Evolutionary conservation across 2,329 filamentous ascomycete genomes (phyloP), one percentile per base, ranked within the genome.

Genomic region (Ceratocystiopsis brevicomis): DNA sequence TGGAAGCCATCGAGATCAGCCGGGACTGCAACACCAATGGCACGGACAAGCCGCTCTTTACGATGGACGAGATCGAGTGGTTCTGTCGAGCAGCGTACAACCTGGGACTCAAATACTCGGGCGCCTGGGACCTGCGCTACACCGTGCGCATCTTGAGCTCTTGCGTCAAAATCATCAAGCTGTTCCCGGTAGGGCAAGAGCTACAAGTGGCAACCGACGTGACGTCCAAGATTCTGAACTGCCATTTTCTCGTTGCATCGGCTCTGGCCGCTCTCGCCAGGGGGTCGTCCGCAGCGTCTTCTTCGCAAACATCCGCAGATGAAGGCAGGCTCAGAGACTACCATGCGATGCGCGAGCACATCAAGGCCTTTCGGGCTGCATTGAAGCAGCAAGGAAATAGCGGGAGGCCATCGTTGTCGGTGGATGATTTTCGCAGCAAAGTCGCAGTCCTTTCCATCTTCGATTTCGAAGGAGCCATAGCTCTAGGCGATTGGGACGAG

Each of bases 31-130:
- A 53, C 3, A 62, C 54, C 42, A 62, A 62, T 49, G 56, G 19
- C 19, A 6, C 52, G 37, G 52, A 61, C 16, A 64, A 62, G 10
- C 57, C 59, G 32, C 71, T 59, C 48, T 85, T 86, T 53, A 71
- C 68, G 1, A 45, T 67, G 0, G 56, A 65, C 3, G 85, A 94
- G 52, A 64, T 92, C 4, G 71, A 87, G 50, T 93, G 85, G 85
- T 87, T 93, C 55, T 79, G 78, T 35, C 78, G 78, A 48, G 88
- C 82, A 49, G 70, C 80, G 1, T 93, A 92, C 62, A 92, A 90
- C 50, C 57, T 86, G 8, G 78, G 76, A 0, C 59, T 88, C 5
- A 73, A 76, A 47, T 65, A 78, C 50, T 65, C 67, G 2, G 62
- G 69, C 3, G 49, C 45, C 1, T 78, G 79, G 66, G 56, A 69